Base-by-base conservation (phyloP, 768 basidiomycete species). In the Lentinula detonsa region DNA sequence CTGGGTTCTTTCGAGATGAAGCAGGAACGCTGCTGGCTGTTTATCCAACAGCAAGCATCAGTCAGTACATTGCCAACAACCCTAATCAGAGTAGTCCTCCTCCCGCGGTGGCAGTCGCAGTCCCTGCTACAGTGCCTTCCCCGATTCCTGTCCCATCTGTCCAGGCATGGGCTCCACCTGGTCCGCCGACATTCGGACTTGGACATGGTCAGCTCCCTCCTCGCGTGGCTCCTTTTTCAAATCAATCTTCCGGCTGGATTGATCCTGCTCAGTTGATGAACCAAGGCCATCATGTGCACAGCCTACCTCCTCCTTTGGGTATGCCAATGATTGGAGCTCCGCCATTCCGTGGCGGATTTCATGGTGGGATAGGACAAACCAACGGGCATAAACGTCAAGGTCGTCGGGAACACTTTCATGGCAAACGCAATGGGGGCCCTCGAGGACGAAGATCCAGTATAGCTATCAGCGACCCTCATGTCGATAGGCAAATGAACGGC, bases 21-120 rank as follows among this genome's bases (percentile, higher is more conserved):
- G 85, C 87, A 55, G 87, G 89, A 4, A 83, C 83, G n/a, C 76
- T 90, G 33, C 81, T 89, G 45, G 81, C 89, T 23, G 80, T 89
- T 35, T 90, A 91, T 68, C 81, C 81, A 28, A 84, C 84, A 3
- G 88, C 90, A 50, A 87, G 84, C 1, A 77, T 90, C 31, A 82
- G 87, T 63, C 82, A 84, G 57, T 90, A 90, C 65, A 85, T 90
- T 83, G 69, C 85, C 23, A 73, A 76, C 53, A 73, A 71, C 34
- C 57, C 57, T 4, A 46, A 28, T 42, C 57, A 59, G 34, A 49
- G 10, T 18, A 45, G 13, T 37, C 21, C 57, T 16, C 42, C 56
- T 45, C 21, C 31, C 10, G 57, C 45, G 18, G 48, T 59, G 5
- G 13, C 57, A 7, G 37, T 59, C 3, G 16, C 45, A 2, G 28